Base-by-base conservation (phyloP, 306 rosid species). In the Elaeagnus macrophylla region DNA sequence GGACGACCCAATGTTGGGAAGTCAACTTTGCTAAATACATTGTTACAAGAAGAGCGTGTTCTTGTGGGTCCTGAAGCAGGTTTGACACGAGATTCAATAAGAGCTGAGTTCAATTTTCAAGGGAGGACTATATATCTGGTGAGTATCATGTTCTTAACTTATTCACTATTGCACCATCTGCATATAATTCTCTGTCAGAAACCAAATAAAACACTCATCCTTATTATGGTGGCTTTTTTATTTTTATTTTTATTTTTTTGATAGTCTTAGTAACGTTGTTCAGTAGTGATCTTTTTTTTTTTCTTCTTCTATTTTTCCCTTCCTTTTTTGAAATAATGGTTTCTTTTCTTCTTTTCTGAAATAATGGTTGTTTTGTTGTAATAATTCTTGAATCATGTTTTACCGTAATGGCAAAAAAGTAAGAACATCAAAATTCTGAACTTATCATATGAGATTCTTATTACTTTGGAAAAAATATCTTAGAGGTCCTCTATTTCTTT, bases 31-130 rank as follows among this genome's bases (percentile, higher is more conserved):
- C 75, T 91, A 50, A 91, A 84, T 63, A 68, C 88, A n/a, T 65
- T 91, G 74, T 71, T 91, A 70, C 96, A 86, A 73, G 86, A 88
- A 75, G 82, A 91, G 11, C 97, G 97, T 9, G 97, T 86, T 67
- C 75, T 91, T 70, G 96, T 86, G 70, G 96, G 97, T 40, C 96
- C 97, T 10, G 97, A 91, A 78, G 89, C 94, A 70, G 97, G 97
- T 66, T 66, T 91, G 54, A 91, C 97, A 42, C 78, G 97, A 76
- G 97, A 91, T 73, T 83, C 97, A 48, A 71, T 91, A 73, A 83
- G 97, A 82, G 89, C 91, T 41, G 81, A 86, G 61, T 86, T 86
- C 72, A 79, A 91, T 61, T 91, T 72, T 78, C 79, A 91, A 68
- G 97, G 89, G 62, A 86, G 96, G 73, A 86, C 86, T 11, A 53